phyloP scores from a whole-genome alignment of 1,284 basidiomycete species.

The Malassezia yamatoensis region DNA sequence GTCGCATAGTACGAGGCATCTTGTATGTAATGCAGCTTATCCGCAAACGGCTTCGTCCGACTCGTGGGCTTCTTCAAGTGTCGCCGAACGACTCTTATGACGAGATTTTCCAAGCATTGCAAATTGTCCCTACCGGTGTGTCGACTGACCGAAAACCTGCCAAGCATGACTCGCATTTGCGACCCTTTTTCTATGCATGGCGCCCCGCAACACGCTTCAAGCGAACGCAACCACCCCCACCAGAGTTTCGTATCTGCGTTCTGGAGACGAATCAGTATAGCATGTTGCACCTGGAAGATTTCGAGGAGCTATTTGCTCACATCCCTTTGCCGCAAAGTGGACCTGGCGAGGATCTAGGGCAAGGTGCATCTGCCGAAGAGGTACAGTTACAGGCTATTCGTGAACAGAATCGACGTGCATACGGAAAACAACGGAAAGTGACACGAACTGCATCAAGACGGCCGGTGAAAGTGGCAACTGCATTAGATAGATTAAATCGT shows the following conservation, averaged over 20 bases:
- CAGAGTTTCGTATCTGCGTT: slow-evolving; percentile 78
- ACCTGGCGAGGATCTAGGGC: slow-evolving; percentile 2
- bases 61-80: slow-evolving; percentile 12
- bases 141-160: slow-evolving; percentile 27
- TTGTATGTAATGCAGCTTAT: slow-evolving; percentile 5
- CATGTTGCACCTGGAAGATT: slow-evolving; percentile 24
- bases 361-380: slow-evolving; percentile 13
- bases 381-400: slow-evolving; percentile 22
- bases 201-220: slow-evolving; percentile 77
- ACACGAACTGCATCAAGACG: neutral
- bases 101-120: slow-evolving; percentile 50
- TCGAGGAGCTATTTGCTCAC: slow-evolving; percentile 29
- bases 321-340: slow-evolving; percentile 28
- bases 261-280: slow-evolving; percentile 35
- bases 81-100: slow-evolving; percentile 10
- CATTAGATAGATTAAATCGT: neutral
- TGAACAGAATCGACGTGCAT: slow-evolving; percentile 26
- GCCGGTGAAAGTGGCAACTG: neutral
- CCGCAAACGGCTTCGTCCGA: neutral
- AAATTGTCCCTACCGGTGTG: slow-evolving; percentile 55
- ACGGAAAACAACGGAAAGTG: slow-evolving; percentile 23
- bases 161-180: neutral
- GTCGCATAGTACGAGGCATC: neutral
- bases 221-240: slow-evolving; percentile 65
- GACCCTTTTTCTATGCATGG: slow-evolving; percentile 76